Percentiles rank a stretch among this genome's conserved stretches.
Conservation (phyloP, 2,329 filamentous ascomycete genomes). For the Orbilia oligospora region DNA sequence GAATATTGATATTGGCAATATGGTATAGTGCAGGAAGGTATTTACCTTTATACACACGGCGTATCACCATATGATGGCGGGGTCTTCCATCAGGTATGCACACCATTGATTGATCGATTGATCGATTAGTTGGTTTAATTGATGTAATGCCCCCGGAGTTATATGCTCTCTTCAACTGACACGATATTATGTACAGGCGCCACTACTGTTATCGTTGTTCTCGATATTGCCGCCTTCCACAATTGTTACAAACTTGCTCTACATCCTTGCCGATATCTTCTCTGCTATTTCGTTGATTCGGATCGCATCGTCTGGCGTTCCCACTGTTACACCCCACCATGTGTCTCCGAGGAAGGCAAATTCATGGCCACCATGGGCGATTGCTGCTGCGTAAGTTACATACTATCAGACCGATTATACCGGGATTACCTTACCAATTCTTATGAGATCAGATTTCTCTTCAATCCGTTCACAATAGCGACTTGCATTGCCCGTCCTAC, state of each 20-base stretch:
- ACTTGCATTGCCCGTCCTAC: conserved; percentile 93
- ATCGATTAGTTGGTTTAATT: neutral
- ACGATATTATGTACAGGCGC: conserved; percentile 76
- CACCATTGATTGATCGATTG: neutral
- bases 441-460: conserved; percentile 77
- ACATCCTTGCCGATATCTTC: conserved; percentile 83
- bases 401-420: neutral
- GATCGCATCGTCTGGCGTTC: conserved; percentile 86
- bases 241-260: conserved; percentile 83
- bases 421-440: neutral
- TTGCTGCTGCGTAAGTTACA: conserved; percentile 80
- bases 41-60: conserved; percentile 96
- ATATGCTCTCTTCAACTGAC: conserved; percentile 17
- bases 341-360: conserved; percentile 82
- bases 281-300: conserved; percentile 83
- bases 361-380: conserved; percentile 79
- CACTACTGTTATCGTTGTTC: conserved; percentile 91
- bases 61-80: conserved; percentile 98
- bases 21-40: conserved; percentile 86
- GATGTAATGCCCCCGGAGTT: neutral
- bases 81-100: conserved; percentile 76
- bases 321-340: conserved; percentile 80
- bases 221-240: conserved; percentile 85
- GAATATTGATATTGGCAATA: conserved; percentile 47
- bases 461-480: conserved; percentile 93